These are phyloP conservation scores for Podospora conica DNA, from an alignment of 495 filamentous ascomycete genomes.

Conservation along the genomic window DNA sequence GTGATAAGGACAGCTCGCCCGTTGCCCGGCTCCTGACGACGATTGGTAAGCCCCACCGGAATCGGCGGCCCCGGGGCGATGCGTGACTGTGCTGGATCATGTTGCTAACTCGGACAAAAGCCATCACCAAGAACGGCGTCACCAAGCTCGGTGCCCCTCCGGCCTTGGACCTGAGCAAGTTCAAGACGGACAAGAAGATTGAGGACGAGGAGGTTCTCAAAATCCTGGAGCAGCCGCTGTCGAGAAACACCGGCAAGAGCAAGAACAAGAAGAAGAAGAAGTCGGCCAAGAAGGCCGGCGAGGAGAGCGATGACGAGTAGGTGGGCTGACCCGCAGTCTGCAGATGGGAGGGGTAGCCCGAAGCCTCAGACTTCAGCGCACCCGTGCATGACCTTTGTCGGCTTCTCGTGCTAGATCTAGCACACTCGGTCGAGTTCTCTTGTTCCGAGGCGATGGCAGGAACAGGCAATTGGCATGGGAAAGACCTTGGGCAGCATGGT, in stretches of 20 bases:
- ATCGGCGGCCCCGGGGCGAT: too few species aligned
- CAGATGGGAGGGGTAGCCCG: neutral
- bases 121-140: slow-evolving; percentile 96
- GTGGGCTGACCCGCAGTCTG: slow-evolving; percentile 1
- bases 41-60: slow-evolving; percentile 60
- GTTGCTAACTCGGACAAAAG: slow-evolving; percentile 39
- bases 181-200: slow-evolving; percentile 96
- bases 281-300: slow-evolving; percentile 56
- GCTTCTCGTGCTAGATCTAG: neutral
- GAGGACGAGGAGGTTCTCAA: slow-evolving; percentile 89
- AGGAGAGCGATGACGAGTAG: slow-evolving; percentile 39
- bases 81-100: neutral
- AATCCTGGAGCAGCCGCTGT: slow-evolving; percentile 81
- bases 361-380: neutral
- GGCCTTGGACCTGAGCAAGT: slow-evolving; percentile 63
- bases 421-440: neutral
- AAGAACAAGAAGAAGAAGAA: slow-evolving; percentile 85
- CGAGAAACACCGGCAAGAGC: slow-evolving; percentile 73
- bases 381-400: neutral
- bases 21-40: slow-evolving; percentile 86
- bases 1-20: slow-evolving; percentile 77
- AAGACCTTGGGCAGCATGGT: neutral
- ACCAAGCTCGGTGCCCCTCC: slow-evolving; percentile 74
- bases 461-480: neutral
- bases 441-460: neutral